These are phyloP conservation scores for Aspergillus sclerotiicarbonarius DNA, from an alignment of 495 filamentous ascomycete genomes.

Conservation along the genomic window DNA sequence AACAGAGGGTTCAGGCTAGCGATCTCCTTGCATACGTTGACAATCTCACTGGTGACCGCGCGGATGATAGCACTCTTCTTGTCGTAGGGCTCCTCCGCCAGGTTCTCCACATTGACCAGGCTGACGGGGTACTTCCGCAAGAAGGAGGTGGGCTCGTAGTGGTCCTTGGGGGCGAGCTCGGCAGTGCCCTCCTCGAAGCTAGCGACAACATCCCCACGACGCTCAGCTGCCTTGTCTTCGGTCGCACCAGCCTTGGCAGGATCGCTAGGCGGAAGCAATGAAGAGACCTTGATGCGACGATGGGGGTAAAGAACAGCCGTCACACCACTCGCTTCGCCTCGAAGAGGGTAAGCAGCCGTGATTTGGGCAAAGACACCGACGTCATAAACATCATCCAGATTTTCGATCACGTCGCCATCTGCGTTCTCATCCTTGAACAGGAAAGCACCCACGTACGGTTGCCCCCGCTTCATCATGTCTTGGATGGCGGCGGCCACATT, in stretches of 20 bases:
- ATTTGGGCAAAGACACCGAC: slow-evolving; percentile 97
- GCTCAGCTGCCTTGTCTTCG: slow-evolving; percentile 63
- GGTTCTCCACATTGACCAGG: slow-evolving; percentile 90
- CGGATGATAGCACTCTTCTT: slow-evolving; percentile 81
- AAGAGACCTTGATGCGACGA: slow-evolving; percentile 85
- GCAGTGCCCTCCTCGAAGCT: slow-evolving; percentile 82
- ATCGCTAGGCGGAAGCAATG: slow-evolving; percentile 66
- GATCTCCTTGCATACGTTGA: slow-evolving; percentile 97
- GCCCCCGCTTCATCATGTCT: slow-evolving; percentile 96
- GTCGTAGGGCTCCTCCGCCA: slow-evolving; percentile 83
- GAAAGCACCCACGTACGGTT: slow-evolving; percentile 97
- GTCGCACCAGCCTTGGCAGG: slow-evolving; percentile 36
- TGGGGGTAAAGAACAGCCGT: slow-evolving; percentile 96
- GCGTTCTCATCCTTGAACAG: slow-evolving; percentile 93
- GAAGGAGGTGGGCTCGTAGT: slow-evolving; percentile 89
- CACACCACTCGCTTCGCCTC: slow-evolving; percentile 72
- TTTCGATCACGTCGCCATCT: slow-evolving; percentile 88
- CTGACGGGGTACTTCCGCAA: slow-evolving; percentile 86
- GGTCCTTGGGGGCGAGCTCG: slow-evolving; percentile 46
- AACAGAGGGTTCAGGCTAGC: slow-evolving; percentile 92
- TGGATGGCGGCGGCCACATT: slow-evolving; percentile 86
- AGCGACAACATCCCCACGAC: slow-evolving; percentile 90
- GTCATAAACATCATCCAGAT: slow-evolving; percentile 84
- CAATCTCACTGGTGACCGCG: slow-evolving; percentile 93
- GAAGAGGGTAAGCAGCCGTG: slow-evolving; percentile 87